These are phyloP conservation scores for Zoysia japonica DNA, from an alignment of 176 grass and related monocot genomes.

Conservation along the genomic window DNA sequence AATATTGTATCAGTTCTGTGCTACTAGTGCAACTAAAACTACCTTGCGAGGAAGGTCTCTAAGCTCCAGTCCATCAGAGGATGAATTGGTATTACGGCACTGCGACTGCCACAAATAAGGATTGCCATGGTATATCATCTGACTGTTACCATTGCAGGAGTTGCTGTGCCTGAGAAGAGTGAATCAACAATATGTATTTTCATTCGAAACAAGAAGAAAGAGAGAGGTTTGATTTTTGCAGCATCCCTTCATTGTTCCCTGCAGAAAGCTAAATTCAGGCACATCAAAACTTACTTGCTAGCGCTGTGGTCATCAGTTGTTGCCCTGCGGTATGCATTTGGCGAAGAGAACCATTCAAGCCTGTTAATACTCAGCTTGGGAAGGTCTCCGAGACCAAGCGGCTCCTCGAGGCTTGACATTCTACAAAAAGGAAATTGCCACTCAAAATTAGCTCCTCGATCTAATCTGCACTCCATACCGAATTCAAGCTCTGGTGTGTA, in stretches of 20 bases:
- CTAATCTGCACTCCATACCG: neutral
- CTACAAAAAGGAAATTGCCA: constrained; percentile 2
- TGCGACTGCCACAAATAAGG: constrained; percentile 40
- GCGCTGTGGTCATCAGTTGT: constrained; percentile 15
- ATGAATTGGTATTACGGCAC: constrained; percentile 31
- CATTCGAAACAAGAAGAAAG: too few species aligned
- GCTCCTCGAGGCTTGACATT: constrained; percentile 90
- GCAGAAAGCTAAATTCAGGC: neutral
- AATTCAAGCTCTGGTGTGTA: neutral
- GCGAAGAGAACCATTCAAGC: constrained; percentile 56
- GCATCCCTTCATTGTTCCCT: too few species aligned
- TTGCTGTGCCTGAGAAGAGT: constrained; percentile 16
- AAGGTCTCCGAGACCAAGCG: constrained; percentile 65
- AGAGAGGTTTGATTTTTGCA: neutral
- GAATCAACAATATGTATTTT: neutral
- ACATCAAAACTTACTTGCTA: constrained; percentile 47
- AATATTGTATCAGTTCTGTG: neutral
- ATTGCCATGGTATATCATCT: constrained; percentile 18
- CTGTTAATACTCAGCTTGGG: constrained; percentile 77
- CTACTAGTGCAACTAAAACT: neutral
- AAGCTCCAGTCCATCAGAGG: constrained; percentile 52
- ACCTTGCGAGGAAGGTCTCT: constrained; percentile 76
- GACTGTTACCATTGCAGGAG: constrained; percentile 29
- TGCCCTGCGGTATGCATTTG: constrained; percentile 32
- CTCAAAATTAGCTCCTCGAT: too few species aligned